phyloP scores from a whole-genome alignment of 202 grass and related monocot species.

The Dendrocalamus latiflorus region DNA sequence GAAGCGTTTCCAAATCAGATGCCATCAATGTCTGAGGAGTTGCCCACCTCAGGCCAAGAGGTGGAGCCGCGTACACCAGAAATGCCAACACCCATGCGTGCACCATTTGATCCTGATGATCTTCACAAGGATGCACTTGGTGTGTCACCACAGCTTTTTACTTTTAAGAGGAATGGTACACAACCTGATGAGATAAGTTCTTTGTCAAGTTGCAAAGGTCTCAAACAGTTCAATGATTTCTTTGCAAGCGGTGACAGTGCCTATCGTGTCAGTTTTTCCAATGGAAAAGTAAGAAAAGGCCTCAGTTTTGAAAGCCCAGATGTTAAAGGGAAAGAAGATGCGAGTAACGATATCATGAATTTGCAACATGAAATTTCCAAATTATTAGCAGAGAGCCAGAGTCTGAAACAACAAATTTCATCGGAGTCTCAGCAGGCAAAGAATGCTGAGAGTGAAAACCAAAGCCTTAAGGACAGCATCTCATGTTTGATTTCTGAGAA shows the following conservation, averaged over 20 bases:
- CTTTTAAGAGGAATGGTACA: constrained; percentile 35
- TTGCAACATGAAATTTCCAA: constrained; percentile 47
- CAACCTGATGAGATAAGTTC: constrained; percentile 31
- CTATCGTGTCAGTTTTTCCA: background rate
- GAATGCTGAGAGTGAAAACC: constrained; percentile 49
- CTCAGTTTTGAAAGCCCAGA: constrained; percentile 50
- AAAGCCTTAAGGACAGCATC: constrained; percentile 43
- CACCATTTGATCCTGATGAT: constrained; percentile 43
- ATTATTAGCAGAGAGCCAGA: constrained; percentile 46
- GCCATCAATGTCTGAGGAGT: constrained; percentile 52
- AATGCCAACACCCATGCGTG: constrained; percentile 15
- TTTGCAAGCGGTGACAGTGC: constrained; percentile 31
- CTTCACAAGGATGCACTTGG: constrained; percentile 40
- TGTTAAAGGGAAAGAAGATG: constrained; percentile 37
- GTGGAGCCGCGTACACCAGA: constrained; percentile 58
- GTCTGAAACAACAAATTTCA: constrained; percentile 43
- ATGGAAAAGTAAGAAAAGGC: constrained; percentile 52
- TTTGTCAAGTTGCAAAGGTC: constrained; percentile 34
- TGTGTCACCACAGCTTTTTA: constrained; percentile 30
- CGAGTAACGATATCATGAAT: constrained; percentile 28
- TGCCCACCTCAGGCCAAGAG: constrained; percentile 31
- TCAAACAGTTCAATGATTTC: constrained; percentile 63
- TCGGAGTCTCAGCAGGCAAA: constrained; percentile 47
- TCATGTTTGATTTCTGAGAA: constrained; percentile 28
- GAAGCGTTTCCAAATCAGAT: constrained; percentile 69